These are phyloP conservation scores for Cyclospora cayetanensis DNA, from an alignment of 169 alveolate genomes.

Conservation along the genomic window DNA sequence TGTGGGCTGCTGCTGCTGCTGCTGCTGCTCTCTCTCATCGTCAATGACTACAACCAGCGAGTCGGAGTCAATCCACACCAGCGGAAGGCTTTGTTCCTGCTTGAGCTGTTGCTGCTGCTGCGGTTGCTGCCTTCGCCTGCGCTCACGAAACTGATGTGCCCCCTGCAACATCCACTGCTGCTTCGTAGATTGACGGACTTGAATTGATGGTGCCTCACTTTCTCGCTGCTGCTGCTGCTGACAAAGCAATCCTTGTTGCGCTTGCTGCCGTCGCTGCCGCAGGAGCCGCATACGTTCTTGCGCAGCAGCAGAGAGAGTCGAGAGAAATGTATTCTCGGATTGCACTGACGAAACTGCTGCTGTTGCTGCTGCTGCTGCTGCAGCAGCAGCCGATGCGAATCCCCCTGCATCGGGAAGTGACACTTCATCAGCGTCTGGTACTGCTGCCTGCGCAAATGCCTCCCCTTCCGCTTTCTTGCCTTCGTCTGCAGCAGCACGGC, in stretches of 20 bases:
- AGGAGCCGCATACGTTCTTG: not conserved
- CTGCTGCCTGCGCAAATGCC: not conserved
- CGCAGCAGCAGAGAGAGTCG: not conserved
- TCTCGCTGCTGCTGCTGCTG: not conserved
- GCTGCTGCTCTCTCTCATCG: not conserved
- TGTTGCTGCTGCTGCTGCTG: conserved; percentile 26
- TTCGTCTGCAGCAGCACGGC: not conserved
- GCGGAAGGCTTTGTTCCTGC: conserved; percentile 25
- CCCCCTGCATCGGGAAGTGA: not conserved
- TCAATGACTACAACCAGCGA: not conserved
- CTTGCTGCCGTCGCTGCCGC: conserved; percentile 13
- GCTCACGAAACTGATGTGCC: too few relatives aligned
- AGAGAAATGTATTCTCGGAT: not conserved
- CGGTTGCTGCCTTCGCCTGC: not conserved
- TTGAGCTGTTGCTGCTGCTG: not conserved
- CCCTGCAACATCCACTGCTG: not conserved
- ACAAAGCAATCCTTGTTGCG: not conserved
- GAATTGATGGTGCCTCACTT: too few relatives aligned
- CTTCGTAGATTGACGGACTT: too few relatives aligned
- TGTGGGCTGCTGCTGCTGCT: conserved; percentile 30
- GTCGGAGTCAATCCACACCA: not conserved
- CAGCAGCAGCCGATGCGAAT: not conserved
- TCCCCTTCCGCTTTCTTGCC: too few relatives aligned
- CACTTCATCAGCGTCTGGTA: not conserved
- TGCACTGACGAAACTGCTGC: not conserved